phyloP scores from a whole-genome alignment of 495 filamentous ascomycete species.

The Rhizodiscina lignyota region DNA sequence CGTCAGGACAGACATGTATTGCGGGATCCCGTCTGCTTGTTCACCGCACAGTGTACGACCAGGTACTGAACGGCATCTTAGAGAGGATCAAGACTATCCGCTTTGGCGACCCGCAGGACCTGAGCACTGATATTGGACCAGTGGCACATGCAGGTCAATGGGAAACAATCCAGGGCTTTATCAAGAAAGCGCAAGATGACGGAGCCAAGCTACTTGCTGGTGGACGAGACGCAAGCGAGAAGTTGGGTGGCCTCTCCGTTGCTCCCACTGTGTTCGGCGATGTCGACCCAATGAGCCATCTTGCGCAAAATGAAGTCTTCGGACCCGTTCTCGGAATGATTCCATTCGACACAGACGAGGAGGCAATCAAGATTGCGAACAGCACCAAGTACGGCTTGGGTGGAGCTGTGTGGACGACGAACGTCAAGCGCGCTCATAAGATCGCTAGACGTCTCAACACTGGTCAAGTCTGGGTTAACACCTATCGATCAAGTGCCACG shows the following conservation, averaged over 20 bases:
- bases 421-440: constrained; percentile 56
- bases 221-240: constrained; percentile 38
- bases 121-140: no score
- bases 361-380: constrained; percentile 65
- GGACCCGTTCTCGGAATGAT: constrained; percentile 64
- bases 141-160: no score
- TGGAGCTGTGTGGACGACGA: constrained; percentile 73
- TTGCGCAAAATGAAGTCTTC: constrained; percentile 65
- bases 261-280: constrained; percentile 60
- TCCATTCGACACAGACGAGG: constrained; percentile 48
- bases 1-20: no score
- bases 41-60: no score
- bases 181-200: constrained; percentile 48
- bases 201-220: constrained; percentile 53
- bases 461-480: constrained; percentile 60
- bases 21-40: no score
- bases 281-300: constrained; percentile 51
- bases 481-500: no score
- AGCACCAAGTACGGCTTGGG: constrained; percentile 66
- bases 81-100: no score
- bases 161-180: no score
- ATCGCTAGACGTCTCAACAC: constrained; percentile 61
- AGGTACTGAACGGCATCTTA: no score
- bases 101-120: no score
- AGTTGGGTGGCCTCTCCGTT: constrained; percentile 37